Percentiles rank a stretch among this genome's conserved stretches.
Evolutionary conservation across 2,329 filamentous ascomycete genomes (phyloP).

Genomic region (Lachnellula suecica): DNA sequence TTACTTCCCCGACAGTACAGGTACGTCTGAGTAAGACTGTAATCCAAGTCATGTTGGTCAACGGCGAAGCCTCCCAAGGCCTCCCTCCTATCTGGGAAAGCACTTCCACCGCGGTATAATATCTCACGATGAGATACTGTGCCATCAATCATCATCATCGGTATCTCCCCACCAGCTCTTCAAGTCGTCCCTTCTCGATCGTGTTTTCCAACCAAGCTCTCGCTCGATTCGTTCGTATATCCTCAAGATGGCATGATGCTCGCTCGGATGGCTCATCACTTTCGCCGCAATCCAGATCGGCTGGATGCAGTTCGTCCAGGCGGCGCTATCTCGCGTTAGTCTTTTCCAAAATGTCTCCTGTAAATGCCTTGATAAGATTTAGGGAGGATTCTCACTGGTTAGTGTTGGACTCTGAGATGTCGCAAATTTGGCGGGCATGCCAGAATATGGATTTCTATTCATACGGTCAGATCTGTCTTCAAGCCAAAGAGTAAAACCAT

Average conservation of each 20-base stretch:
- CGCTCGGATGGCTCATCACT: constrained; percentile 49
- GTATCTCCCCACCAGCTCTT: constrained; percentile 33
- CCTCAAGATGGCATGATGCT: constrained; percentile 40
- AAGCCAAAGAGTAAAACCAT: too few species aligned
- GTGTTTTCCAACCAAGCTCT: constrained; percentile 52
- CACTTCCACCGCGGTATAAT: too few species aligned
- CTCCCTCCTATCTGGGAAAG: too few species aligned
- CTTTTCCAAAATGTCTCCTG: too few species aligned
- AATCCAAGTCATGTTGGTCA: too few species aligned
- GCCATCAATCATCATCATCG: background rate
- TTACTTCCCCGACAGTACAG: too few species aligned
- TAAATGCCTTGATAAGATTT: background rate
- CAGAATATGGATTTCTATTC: constrained; percentile 43
- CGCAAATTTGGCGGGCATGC: constrained; percentile 56
- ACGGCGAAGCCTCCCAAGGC: too few species aligned
- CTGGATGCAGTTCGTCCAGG: constrained; percentile 57
- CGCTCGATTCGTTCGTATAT: constrained; percentile 50
- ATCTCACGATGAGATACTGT: too few species aligned
- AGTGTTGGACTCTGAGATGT: constrained; percentile 41
- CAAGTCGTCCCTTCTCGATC: constrained; percentile 52
- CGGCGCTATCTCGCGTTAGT: constrained; percentile 45
- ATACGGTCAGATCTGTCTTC: too few species aligned
- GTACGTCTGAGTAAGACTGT: too few species aligned
- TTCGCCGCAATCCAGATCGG: constrained; percentile 56
- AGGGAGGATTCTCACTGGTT: background rate